Percentiles rank a stretch among this genome's conserved stretches.
Conservation (phyloP, 768 basidiomycete genomes). For the Gymnopilus junonius region DNA sequence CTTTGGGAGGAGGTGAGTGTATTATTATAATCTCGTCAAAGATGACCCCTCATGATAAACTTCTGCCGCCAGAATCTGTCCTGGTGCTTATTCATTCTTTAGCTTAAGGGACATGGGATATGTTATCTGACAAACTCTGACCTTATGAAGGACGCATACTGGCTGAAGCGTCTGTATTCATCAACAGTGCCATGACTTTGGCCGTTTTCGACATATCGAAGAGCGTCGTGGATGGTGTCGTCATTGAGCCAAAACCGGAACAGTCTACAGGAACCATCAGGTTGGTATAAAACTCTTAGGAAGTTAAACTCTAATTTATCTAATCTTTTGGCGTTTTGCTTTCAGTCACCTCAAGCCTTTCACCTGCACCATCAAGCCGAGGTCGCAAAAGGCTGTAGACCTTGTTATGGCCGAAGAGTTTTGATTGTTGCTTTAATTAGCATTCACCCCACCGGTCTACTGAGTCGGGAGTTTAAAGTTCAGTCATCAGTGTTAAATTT, state of each 20-base stretch:
- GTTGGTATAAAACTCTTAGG: slow-evolving; percentile 26
- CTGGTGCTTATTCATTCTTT: slow-evolving; percentile 24
- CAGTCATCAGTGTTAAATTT: too few species aligned
- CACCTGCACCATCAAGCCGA: slow-evolving; percentile 43
- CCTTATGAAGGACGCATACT: slow-evolving; percentile 33
- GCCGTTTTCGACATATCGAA: slow-evolving; percentile 45
- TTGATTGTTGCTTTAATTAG: background rate
- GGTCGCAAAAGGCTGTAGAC: slow-evolving; percentile 41
- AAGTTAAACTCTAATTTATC: background rate
- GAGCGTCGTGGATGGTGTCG: slow-evolving; percentile 25
- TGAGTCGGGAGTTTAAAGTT: background rate
- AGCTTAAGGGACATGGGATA: too few species aligned
- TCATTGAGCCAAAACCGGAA: slow-evolving; percentile 39
- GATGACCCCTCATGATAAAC: background rate
- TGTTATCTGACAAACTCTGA: background rate
- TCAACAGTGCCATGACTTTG: slow-evolving; percentile 44
- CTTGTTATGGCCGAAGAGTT: slow-evolving; percentile 39
- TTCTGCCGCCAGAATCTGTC: slow-evolving; percentile 31
- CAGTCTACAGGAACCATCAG: slow-evolving; percentile 52
- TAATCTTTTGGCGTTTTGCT: background rate
- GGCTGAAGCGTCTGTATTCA: slow-evolving; percentile 47
- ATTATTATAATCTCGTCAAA: background rate
- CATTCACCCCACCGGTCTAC: background rate
- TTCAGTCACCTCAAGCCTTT: slow-evolving; percentile 46
- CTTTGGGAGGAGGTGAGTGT: slow-evolving; percentile 50